Conservation (phyloP, 768 basidiomycete species). For the Strobilomyces echinocephalus region DNA sequence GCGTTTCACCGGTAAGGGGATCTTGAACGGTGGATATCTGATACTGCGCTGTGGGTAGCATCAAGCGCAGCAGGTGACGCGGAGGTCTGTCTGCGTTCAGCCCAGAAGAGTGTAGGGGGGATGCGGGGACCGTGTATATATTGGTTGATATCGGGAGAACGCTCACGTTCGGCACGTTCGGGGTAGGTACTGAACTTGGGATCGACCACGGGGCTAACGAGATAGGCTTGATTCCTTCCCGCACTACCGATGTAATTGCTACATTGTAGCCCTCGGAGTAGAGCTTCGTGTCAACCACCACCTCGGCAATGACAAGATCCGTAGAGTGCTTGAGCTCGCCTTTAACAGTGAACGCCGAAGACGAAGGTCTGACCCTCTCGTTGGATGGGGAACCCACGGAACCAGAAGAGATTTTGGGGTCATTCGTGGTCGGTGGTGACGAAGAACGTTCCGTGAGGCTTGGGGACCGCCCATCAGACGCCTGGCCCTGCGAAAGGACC, state of each 20-base stretch:
- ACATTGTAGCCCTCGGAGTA: slow-evolving; percentile 75
- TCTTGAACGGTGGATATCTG: slow-evolving; percentile 72
- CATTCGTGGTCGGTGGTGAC: slow-evolving; percentile 22
- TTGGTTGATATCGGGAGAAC: slow-evolving; percentile 53
- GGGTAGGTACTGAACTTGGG: not conserved
- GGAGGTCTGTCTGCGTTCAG: slow-evolving; percentile 48
- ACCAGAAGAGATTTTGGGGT: slow-evolving; percentile 18
- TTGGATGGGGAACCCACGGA: slow-evolving; percentile 31
- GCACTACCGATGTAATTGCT: slow-evolving; percentile 39
- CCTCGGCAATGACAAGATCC: slow-evolving; percentile 73
- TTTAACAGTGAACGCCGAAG: slow-evolving; percentile 58
- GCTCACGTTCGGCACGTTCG: not conserved
- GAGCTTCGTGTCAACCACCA: slow-evolving; percentile 76
- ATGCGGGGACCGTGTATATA: slow-evolving; percentile 75
- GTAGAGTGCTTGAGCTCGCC: slow-evolving; percentile 56
- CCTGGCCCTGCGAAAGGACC: slow-evolving; percentile 22
- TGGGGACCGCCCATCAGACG: slow-evolving; percentile 13
- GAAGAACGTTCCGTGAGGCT: slow-evolving; percentile 15
- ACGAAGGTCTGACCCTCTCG: slow-evolving; percentile 31
- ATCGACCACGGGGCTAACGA: slow-evolving; percentile 24
- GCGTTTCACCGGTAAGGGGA: slow-evolving; percentile 71
- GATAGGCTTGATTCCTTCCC: slow-evolving; percentile 36
- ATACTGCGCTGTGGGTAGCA: slow-evolving; percentile 79
- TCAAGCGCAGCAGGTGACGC: slow-evolving; percentile 73
- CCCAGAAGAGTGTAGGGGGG: slow-evolving; percentile 72